phyloP scores from a whole-genome alignment of 1,139 yeast species.

The Taphrina pruni region DNA sequence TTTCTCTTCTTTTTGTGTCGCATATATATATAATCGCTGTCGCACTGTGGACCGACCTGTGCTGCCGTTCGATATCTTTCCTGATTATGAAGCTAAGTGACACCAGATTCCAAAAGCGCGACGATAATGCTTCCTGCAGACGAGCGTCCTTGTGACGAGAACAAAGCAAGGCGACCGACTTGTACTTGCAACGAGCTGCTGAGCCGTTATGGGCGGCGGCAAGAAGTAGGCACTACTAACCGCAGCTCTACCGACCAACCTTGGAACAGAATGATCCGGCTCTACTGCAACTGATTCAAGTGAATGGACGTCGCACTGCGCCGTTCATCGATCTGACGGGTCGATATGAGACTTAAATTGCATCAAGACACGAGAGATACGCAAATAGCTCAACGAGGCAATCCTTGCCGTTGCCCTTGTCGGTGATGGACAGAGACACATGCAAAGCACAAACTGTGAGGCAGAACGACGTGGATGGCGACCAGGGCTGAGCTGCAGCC shows the following conservation, averaged over 20 bases:
- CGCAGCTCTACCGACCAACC: constrained; percentile 4
- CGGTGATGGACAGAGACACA: too few species aligned
- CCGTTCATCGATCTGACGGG: not conserved
- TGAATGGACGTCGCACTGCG: not conserved
- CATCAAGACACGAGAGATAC: too few species aligned
- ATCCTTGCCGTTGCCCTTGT: too few species aligned
- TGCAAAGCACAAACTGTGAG: too few species aligned
- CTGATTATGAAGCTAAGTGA: not conserved
- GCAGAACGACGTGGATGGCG: too few species aligned
- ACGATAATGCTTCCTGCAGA: not conserved
- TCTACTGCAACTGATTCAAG: too few species aligned
- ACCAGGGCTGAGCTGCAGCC: too few species aligned
- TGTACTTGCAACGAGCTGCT: not conserved
- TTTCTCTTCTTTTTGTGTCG: constrained; percentile 31
- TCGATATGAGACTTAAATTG: not conserved
- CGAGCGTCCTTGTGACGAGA: not conserved
- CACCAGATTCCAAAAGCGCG: not conserved
- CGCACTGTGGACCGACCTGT: constrained; percentile 5
- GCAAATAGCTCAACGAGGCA: too few species aligned
- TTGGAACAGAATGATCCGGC: not conserved
- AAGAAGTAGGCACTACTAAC: constrained; percentile 9
- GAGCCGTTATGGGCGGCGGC: constrained; percentile 3
- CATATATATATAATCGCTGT: not conserved
- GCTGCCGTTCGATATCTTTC: not conserved
- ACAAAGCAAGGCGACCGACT: constrained; percentile 1